These are phyloP conservation scores for Metschnikowia rubicola DNA, from an alignment of 805 yeast genomes.

Conservation along the genomic window DNA sequence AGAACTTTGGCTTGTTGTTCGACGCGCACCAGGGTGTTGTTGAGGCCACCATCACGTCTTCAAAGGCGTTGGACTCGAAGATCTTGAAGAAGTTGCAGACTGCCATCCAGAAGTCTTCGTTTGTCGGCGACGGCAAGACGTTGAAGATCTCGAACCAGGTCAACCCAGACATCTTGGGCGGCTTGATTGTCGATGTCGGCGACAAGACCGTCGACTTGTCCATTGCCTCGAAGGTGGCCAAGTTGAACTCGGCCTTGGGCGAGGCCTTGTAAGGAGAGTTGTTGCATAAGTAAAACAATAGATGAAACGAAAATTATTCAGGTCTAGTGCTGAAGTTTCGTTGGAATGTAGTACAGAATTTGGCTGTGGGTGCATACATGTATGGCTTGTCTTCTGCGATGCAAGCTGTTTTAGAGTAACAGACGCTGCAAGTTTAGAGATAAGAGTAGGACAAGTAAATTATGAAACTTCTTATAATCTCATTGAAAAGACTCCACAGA, in stretches of 20 bases:
- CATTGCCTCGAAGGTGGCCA: slow-evolving; percentile 77
- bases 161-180: slow-evolving; percentile 91
- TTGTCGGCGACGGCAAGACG: slow-evolving; percentile 83
- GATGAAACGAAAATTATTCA: no score
- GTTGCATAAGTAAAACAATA: no score
- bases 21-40: slow-evolving; percentile 90
- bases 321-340: no score
- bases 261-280: slow-evolving; percentile 66
- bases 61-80: slow-evolving; percentile 78
- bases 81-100: slow-evolving; percentile 72
- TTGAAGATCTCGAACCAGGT: slow-evolving; percentile 79
- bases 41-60: slow-evolving; percentile 89
- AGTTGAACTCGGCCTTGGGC: slow-evolving; percentile 81
- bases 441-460: no score
- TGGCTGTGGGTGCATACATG: no score
- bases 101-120: slow-evolving; percentile 71
- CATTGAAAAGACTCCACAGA: no score
- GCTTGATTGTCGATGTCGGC: slow-evolving; percentile 91
- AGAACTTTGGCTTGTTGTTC: slow-evolving; percentile 71
- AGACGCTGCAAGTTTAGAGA: no score
- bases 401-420: no score
- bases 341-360: no score
- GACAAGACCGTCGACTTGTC: slow-evolving; percentile 96
- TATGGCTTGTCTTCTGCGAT: no score
- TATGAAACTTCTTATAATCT: no score